Conservation (phyloP, 2,329 filamentous ascomycete species). For the Penicillium sp. region DNA sequence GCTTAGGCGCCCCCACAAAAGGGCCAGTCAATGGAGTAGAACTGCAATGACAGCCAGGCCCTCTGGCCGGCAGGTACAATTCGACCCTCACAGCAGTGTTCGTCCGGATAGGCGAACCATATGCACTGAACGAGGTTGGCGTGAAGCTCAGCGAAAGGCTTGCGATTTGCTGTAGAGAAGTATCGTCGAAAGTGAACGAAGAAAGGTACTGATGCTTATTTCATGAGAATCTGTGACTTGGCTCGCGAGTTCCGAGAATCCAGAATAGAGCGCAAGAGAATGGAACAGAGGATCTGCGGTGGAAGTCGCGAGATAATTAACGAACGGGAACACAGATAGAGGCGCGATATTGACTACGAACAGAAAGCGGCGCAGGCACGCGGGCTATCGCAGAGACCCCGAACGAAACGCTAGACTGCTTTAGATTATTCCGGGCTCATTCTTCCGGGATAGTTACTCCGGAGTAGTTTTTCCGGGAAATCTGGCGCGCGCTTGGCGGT, state of each 20-base stretch:
- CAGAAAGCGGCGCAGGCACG: conserved; percentile 27
- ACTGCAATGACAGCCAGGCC: conserved; percentile 33
- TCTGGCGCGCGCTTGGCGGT: conserved; percentile 11
- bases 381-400: conserved; percentile 38
- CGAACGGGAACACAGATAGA: conserved; percentile 16
- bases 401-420: conserved; percentile 31
- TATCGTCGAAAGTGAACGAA: conserved; percentile 18
- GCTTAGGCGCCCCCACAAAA: conserved; percentile 20
- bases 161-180: conserved; percentile 21
- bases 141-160: conserved; percentile 19
- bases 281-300: conserved; percentile 8
- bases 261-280: conserved; percentile 12
- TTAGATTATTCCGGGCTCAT: conserved; percentile 25
- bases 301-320: conserved; percentile 13
- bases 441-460: conserved; percentile 23
- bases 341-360: conserved; percentile 26
- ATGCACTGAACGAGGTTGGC: conserved; percentile 22
- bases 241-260: conserved; percentile 12
- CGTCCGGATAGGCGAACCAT: conserved; percentile 22
- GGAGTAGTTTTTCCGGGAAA: conserved; percentile 27
- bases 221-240: conserved; percentile 7
- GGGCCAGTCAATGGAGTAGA: conserved; percentile 16
- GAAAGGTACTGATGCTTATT: conserved; percentile 29
- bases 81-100: conserved; percentile 23
- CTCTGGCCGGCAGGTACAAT: conserved; percentile 30